Evolutionary conservation across 768 basidiomycete genomes (phyloP).

Genomic region (Naematelia aurantialba): DNA sequence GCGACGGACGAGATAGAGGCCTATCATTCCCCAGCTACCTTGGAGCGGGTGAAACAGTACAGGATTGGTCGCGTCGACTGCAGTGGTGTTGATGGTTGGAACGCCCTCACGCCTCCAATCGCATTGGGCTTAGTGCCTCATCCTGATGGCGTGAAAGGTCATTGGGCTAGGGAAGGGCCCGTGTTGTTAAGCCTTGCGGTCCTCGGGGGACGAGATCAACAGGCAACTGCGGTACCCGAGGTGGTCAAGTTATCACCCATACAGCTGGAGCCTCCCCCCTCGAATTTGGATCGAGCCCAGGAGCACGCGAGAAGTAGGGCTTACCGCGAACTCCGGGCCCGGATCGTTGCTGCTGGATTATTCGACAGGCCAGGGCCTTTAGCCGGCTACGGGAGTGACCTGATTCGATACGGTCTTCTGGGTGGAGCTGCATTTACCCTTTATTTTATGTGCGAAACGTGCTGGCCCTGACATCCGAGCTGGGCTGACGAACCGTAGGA

Average conservation of each 20-base stretch:
- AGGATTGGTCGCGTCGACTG: constrained; percentile 65
- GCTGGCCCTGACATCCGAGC: background rate
- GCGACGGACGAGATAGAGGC: constrained; percentile 92
- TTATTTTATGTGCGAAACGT: constrained; percentile 29
- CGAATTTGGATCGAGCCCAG: constrained; percentile 29
- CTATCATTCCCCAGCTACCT: constrained; percentile 67
- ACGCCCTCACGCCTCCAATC: constrained; percentile 75
- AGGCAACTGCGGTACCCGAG: background rate
- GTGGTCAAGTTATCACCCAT: constrained; percentile 23
- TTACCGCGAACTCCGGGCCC: constrained; percentile 72
- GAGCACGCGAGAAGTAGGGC: constrained; percentile 54
- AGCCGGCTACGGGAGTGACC: constrained; percentile 82
- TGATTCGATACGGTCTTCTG: constrained; percentile 71
- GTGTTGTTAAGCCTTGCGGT: constrained; percentile 21
- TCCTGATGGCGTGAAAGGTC: constrained; percentile 32
- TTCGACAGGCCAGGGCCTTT: constrained; percentile 68
- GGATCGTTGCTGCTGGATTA: constrained; percentile 71
- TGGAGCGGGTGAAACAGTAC: constrained; percentile 60
- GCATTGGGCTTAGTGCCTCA: constrained; percentile 61
- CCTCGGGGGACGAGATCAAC: background rate
- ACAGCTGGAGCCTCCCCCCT: constrained; percentile 41
- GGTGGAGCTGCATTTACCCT: constrained; percentile 49
- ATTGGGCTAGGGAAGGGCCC: constrained; percentile 44
- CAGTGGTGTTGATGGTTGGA: constrained; percentile 32
- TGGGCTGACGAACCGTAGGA: constrained; percentile 15